Percentiles rank a stretch among this genome's conserved stretches.
phyloP scores from a whole-genome alignment of 1,284 basidiomycete genomes.

The Pyrrhoderma noxium region DNA sequence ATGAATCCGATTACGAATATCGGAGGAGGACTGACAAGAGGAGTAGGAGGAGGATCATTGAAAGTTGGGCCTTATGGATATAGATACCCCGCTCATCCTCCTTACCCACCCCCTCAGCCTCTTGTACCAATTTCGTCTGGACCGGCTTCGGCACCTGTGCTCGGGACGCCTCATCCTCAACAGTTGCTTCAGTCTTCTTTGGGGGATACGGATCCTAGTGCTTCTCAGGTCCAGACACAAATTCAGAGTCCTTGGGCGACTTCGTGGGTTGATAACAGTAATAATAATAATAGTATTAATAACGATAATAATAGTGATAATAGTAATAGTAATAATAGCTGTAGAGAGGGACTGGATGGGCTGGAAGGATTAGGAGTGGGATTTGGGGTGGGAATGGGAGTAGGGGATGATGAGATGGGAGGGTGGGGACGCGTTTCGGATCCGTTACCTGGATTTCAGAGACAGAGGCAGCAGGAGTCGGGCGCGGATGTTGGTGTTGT shows the following conservation, averaged over 20 bases:
- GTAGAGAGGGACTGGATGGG: not conserved
- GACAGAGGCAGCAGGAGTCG: not conserved
- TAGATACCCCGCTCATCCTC: constrained; percentile 12
- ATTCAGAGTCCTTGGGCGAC: not conserved
- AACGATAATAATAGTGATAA: too few species aligned
- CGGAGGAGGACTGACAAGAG: not conserved
- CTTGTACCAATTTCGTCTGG: not conserved
- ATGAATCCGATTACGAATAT: too few species aligned
- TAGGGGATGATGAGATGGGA: constrained; percentile 7
- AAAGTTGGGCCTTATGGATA: constrained; percentile 9
- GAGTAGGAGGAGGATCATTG: not conserved
- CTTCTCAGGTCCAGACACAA: not conserved
- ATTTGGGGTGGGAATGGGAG: constrained; percentile 3
- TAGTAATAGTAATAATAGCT: not conserved
- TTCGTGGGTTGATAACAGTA: too few species aligned
- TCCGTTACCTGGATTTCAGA: constrained; percentile 4
- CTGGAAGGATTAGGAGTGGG: not conserved
- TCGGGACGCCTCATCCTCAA: not conserved
- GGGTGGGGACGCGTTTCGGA: constrained; percentile 13
- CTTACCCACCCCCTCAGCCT: not conserved
- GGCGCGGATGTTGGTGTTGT: too few species aligned
- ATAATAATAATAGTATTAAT: too few species aligned
- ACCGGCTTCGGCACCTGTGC: not conserved
- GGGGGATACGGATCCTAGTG: not conserved
- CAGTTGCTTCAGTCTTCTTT: not conserved